Evolutionary conservation across 805 yeast genomes (phyloP).

Genomic region (Starmerella potacharoeniae): DNA sequence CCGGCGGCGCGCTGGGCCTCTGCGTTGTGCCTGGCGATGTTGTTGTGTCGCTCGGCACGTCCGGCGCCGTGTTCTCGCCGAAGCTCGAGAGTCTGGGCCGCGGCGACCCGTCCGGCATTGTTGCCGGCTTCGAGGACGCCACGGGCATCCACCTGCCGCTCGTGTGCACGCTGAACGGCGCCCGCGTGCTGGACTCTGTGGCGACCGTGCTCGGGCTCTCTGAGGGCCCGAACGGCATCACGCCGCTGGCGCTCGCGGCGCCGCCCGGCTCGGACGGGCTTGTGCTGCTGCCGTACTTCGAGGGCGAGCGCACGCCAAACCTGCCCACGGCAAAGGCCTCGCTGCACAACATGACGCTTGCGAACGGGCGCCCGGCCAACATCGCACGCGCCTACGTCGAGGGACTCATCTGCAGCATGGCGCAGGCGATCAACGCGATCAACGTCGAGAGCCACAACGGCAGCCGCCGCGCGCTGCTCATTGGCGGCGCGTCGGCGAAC

Average conservation of each 20-base stretch:
- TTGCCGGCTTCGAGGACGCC: conserved; percentile 23
- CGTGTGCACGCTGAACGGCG: conserved; percentile 24
- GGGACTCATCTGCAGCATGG: conserved; percentile 22
- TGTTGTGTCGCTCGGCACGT: conserved; percentile 22
- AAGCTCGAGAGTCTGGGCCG: conserved; percentile 5
- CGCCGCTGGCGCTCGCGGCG: conserved; percentile 17
- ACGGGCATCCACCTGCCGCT: conserved; percentile 21
- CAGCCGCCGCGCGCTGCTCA: conserved; percentile 17
- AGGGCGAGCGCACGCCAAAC: conserved; percentile 26
- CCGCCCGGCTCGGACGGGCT: conserved; percentile 20
- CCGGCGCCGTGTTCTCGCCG: conserved; percentile 22
- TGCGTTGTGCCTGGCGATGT: conserved; percentile 17
- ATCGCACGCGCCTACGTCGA: conserved; percentile 23
- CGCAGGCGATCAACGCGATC: conserved; percentile 20
- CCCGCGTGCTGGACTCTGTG: conserved; percentile 20
- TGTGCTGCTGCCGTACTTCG: conserved; percentile 22
- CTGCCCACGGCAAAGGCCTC: conserved; percentile 21
- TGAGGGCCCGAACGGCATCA: conserved; percentile 15
- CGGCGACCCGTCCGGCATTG: conserved; percentile 22
- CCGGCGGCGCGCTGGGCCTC: conserved; percentile 24
- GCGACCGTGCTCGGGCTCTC: conserved; percentile 7
- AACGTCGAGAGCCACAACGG: conserved; percentile 2
- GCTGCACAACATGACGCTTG: conserved; percentile 20
- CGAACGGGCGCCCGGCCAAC: conserved; percentile 14
- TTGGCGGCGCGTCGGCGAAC: conserved; percentile 24